Conservation (phyloP, 805 yeast species). For the Saccharomycopsis guyanensis region DNA sequence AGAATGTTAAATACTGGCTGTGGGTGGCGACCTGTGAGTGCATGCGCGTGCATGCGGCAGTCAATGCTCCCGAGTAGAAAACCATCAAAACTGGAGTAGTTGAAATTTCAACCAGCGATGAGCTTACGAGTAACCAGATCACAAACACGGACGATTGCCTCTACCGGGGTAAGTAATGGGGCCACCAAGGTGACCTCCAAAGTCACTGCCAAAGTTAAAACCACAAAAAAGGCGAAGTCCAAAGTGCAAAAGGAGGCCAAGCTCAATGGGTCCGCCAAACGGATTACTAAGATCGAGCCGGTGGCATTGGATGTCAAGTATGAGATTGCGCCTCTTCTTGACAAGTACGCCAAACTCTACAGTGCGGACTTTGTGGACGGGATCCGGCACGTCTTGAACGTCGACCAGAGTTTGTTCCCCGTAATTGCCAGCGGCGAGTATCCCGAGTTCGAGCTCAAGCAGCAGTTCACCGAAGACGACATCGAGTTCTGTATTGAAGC, state of each 20-base stretch:
- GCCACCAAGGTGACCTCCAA: no score
- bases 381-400: slow-evolving; percentile 26
- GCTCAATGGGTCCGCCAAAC: no score
- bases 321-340: background rate
- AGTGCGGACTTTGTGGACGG: slow-evolving; percentile 30
- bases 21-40: background rate
- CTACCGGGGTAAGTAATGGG: no score
- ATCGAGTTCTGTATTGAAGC: slow-evolving; percentile 5
- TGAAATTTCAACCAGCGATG: background rate
- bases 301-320: background rate
- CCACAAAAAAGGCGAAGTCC: background rate
- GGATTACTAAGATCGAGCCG: background rate
- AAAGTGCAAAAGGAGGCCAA: no score
- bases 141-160: no score
- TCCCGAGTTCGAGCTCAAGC: slow-evolving; percentile 22
- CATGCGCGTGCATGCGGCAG: background rate
- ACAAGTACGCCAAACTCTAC: slow-evolving; percentile 23
- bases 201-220: background rate
- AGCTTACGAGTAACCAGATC: slow-evolving; percentile 12
- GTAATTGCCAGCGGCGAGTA: slow-evolving; percentile 26
- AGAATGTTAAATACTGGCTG: background rate
- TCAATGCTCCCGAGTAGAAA: background rate
- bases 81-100: background rate
- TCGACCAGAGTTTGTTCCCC: slow-evolving; percentile 33
- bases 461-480: background rate